Conservation (phyloP, 2,329 filamentous ascomycete genomes). For the Diaporthe ilicicola region DNA sequence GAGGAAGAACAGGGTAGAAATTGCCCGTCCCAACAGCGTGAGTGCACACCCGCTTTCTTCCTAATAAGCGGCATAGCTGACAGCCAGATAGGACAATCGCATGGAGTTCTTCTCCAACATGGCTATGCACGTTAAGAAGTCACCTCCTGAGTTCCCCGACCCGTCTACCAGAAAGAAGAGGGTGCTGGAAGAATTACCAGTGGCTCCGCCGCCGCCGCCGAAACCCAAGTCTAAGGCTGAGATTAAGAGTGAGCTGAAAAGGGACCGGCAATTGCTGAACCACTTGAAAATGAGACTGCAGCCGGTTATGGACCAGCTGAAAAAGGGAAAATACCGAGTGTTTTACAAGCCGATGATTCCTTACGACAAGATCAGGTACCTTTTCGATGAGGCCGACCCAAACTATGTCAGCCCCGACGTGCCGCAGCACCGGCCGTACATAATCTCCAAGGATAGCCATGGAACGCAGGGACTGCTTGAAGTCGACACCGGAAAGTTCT, state of each 20-base stretch:
- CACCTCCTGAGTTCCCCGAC: slow-evolving; percentile 87
- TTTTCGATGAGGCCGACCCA: slow-evolving; percentile 85
- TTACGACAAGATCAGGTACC: slow-evolving; percentile 77
- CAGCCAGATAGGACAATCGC: slow-evolving; percentile 62
- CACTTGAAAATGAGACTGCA: slow-evolving; percentile 88
- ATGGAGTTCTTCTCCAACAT: slow-evolving; percentile 81
- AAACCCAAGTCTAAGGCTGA: slow-evolving; percentile 79
- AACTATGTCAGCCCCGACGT: slow-evolving; percentile 69
- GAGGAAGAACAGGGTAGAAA: slow-evolving; percentile 75
- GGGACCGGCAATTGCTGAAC: slow-evolving; percentile 85
- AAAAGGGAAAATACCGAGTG: slow-evolving; percentile 80
- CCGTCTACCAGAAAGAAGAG: slow-evolving; percentile 87
- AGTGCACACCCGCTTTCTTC: slow-evolving; percentile 38
- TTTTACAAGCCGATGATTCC: slow-evolving; percentile 85
- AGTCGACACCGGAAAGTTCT: slow-evolving; percentile 81
- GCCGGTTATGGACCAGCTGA: slow-evolving; percentile 97
- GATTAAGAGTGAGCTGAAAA: slow-evolving; percentile 79
- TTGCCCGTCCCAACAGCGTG: slow-evolving; percentile 72
- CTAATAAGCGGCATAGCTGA: slow-evolving; percentile 11
- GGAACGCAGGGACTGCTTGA: slow-evolving; percentile 81
- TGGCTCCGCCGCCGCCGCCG: slow-evolving; percentile 77
- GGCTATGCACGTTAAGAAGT: slow-evolving; percentile 78
- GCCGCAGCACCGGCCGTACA: slow-evolving; percentile 76
- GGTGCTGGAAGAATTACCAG: slow-evolving; percentile 77
- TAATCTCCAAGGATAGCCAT: slow-evolving; percentile 80